Evolutionary conservation across 306 rosid species (phyloP).

Genomic region (Cucurbita argyrosperma): DNA sequence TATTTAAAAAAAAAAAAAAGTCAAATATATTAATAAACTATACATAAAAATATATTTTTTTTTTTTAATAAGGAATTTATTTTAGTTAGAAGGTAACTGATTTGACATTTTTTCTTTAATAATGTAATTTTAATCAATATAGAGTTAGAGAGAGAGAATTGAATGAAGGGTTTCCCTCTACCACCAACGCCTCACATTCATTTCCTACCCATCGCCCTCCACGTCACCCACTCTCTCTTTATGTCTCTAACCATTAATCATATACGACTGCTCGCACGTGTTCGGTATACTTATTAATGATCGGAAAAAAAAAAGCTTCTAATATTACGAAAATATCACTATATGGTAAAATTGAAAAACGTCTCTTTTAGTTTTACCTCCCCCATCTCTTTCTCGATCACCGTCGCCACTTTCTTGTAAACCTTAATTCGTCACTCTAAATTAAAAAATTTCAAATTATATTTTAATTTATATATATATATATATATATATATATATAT

Average conservation of each 20-base stretch:
- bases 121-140: background rate
- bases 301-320: background rate
- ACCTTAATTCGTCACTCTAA: too few species aligned
- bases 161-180: background rate
- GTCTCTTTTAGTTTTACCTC: too few species aligned
- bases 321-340: too few species aligned
- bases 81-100: slow-evolving; percentile 3
- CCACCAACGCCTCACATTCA: background rate
- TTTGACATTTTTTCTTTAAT: slow-evolving; percentile 19
- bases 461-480: background rate
- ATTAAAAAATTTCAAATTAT: background rate
- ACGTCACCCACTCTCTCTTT: background rate
- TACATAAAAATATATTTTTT: too few species aligned
- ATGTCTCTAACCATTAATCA: background rate
- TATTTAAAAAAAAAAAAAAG: too few species aligned
- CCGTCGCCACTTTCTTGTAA: too few species aligned
- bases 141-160: background rate
- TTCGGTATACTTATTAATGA: background rate
- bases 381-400: too few species aligned
- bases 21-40: too few species aligned
- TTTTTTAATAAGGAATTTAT: too few species aligned
- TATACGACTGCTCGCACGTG: background rate
- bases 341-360: background rate
- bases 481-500: background rate
- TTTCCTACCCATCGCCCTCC: background rate